Conservation (phyloP, 1,139 yeast genomes). For the Kodamaea derodonti region DNA sequence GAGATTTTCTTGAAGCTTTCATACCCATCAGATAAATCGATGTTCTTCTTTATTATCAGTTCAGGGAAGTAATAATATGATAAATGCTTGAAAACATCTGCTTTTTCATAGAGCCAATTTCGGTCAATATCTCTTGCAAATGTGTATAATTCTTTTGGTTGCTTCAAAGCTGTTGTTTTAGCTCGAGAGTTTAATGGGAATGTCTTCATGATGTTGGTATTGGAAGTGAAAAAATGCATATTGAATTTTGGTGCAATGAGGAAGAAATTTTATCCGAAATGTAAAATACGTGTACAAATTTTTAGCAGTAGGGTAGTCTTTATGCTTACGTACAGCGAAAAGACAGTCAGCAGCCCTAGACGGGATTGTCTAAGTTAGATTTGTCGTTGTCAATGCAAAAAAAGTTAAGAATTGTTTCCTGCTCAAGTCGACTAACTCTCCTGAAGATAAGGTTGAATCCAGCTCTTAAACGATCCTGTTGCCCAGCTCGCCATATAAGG, state of each 20-base stretch:
- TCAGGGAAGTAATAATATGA: slow-evolving; percentile 79
- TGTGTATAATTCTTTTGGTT: slow-evolving; percentile 68
- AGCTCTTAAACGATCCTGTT: no score
- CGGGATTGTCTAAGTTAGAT: no score
- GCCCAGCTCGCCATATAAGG: no score
- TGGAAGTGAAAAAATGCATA: neutral
- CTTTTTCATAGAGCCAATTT: slow-evolving; percentile 38
- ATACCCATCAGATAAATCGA: slow-evolving; percentile 65
- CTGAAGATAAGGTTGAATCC: no score
- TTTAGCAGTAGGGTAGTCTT: no score
- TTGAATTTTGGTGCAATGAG: neutral
- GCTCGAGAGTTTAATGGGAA: slow-evolving; percentile 48
- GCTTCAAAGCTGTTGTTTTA: slow-evolving; percentile 54
- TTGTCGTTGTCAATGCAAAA: no score
- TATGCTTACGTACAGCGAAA: no score
- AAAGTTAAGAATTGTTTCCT: no score
- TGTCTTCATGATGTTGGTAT: slow-evolving; percentile 19
- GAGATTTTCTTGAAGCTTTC: slow-evolving; percentile 54
- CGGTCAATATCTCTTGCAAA: slow-evolving; percentile 57
- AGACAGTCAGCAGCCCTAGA: no score
- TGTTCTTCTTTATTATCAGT: slow-evolving; percentile 41
- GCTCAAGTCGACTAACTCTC: no score
- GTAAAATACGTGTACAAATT: no score
- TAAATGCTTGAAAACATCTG: slow-evolving; percentile 39
- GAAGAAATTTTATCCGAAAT: no score